Evolutionary conservation across 768 basidiomycete genomes (phyloP), one percentile per base, ranked within the genome.

Genomic region (Russula emetica): DNA sequence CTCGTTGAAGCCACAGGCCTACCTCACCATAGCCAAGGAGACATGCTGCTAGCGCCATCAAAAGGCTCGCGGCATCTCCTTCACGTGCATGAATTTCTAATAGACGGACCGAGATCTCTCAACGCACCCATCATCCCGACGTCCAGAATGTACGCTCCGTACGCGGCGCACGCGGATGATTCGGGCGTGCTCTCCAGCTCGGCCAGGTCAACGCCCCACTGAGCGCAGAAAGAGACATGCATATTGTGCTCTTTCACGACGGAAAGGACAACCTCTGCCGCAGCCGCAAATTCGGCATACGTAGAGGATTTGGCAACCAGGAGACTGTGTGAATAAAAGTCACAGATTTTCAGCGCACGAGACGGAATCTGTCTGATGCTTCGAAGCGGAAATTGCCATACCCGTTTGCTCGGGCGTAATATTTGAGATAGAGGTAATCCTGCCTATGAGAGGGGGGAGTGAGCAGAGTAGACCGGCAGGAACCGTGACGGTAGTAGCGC

Each of bases 1-100:
- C 80, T 40, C 79, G 82, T 72, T 85, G 81, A 36, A 98, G 76
- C 86, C 92, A 91, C 45, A 92, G 75, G 1, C 94, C 94, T 0
- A 94, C 92, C 72, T 96, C 91, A 13, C 94, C 94, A 71, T 97
- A 98, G 2, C 94, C 95, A 0, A 96, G 76, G 10, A 96, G 78
- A 72, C 95, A 98, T 9, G 91, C 87, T 11, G 89, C 85, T 1
- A 94, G 80, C 0, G 91, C 88, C 76, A 97, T 85, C n/a, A 88
- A 71, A 6, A 95, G 76, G 64, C 83, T 86, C 40, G 83, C 81
- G 5, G 82, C 73, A 70, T 94, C 92, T 16, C 63, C 63, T 64
- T 59, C 28, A 30, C 8, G 10, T 3, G 36, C 10, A 52, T 36
- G 34, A 22, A 47, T 3, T 40, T 13, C 9, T 13, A 22, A 4